Evolutionary conservation across 2,329 filamentous ascomycete genomes (phyloP).

Genomic region (Pleoardoris graminearum): DNA sequence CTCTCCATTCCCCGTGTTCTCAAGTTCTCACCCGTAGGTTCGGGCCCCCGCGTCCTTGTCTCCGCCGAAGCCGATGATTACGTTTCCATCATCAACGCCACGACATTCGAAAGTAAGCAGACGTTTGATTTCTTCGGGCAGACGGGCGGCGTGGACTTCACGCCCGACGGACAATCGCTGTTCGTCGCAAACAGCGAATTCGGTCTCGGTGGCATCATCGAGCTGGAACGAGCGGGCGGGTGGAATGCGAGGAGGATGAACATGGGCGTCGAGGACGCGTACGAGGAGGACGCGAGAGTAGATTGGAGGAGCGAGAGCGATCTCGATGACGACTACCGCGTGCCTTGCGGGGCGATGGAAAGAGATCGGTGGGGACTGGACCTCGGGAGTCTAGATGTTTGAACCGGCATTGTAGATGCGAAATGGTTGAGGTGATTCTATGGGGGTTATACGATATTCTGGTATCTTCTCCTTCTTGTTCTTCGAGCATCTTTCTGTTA

Average conservation of each 20-base stretch:
- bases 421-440: not conserved
- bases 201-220: slow-evolving; percentile 67
- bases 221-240: slow-evolving; percentile 56
- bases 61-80: slow-evolving; percentile 77
- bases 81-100: slow-evolving; percentile 70
- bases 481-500: not conserved
- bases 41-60: slow-evolving; percentile 67
- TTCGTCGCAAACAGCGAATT: slow-evolving; percentile 69
- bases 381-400: slow-evolving; percentile 32
- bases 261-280: slow-evolving; percentile 7
- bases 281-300: slow-evolving; percentile 14
- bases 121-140: slow-evolving; percentile 75
- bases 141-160: slow-evolving; percentile 69
- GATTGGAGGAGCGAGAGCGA: slow-evolving; percentile 33
- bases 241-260: not conserved
- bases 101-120: slow-evolving; percentile 67
- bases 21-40: slow-evolving; percentile 72
- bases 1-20: slow-evolving; percentile 71
- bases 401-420: slow-evolving; percentile 36
- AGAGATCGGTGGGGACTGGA: slow-evolving; percentile 30
- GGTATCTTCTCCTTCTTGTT: not conserved
- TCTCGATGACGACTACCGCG: slow-evolving; percentile 18
- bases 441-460: slow-evolving; percentile 1
- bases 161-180: slow-evolving; percentile 69
- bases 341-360: slow-evolving; percentile 17